phyloP scores from a whole-genome alignment of 1,139 yeast species.

The Lodderomyces pseudojiufengensis region DNA sequence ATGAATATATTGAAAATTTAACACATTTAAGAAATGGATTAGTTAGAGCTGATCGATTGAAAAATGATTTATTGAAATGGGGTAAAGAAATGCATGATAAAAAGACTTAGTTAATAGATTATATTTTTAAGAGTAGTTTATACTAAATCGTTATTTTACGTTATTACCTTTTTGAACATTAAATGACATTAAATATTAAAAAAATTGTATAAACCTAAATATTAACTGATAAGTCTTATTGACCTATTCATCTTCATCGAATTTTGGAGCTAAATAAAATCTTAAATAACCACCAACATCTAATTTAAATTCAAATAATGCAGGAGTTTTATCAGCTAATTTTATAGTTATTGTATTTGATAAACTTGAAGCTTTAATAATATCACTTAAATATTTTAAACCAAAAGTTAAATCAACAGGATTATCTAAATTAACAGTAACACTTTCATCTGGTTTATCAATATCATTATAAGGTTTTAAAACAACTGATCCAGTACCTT shows the following conservation, averaged over 20 bases:
- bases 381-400: slow-evolving; percentile 82
- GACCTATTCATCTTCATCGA: slow-evolving; percentile 86
- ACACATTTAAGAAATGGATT: slow-evolving; percentile 68
- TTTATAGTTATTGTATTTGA: slow-evolving; percentile 75
- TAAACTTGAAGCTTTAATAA: slow-evolving; percentile 85
- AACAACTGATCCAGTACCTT: slow-evolving; percentile 84
- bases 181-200: not conserved
- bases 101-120: slow-evolving; percentile 33
- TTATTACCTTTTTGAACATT: not conserved
- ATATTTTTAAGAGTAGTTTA: not conserved
- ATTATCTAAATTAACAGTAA: slow-evolving; percentile 74
- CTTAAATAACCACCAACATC: slow-evolving; percentile 87
- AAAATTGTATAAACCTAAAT: not conserved
- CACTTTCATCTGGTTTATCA: slow-evolving; percentile 73
- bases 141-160: slow-evolving; percentile 3
- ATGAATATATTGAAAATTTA: slow-evolving; percentile 82
- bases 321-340: slow-evolving; percentile 90
- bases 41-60: slow-evolving; percentile 72
- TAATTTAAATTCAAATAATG: slow-evolving; percentile 87
- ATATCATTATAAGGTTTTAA: slow-evolving; percentile 81
- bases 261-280: slow-evolving; percentile 96
- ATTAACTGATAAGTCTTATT: no score
- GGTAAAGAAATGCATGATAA: slow-evolving; percentile 82
- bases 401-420: slow-evolving; percentile 92
- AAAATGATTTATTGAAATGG: slow-evolving; percentile 71